A percentile compares a stretch with the other conserved stretches of the same genome.
Conservation (phyloP, 2,329 filamentous ascomycete species). For the Xylariaceae sp. region DNA sequence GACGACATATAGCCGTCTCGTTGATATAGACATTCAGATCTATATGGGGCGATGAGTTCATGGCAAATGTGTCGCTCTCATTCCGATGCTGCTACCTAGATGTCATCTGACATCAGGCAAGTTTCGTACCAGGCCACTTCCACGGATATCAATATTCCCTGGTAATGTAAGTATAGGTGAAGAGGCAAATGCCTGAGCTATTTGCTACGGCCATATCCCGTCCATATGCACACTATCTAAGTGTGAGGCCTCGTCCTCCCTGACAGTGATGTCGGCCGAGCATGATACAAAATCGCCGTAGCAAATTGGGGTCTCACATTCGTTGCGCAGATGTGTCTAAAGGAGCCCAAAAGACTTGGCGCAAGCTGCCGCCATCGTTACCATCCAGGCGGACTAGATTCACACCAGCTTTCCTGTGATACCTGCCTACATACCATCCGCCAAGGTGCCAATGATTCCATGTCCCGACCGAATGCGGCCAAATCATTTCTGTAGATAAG, state of each 20-base stretch:
- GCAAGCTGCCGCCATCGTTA: not conserved
- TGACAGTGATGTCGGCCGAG: not conserved
- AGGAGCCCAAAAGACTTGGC: not conserved
- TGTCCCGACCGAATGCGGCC: not conserved
- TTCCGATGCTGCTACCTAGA: not conserved
- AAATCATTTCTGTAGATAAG: not conserved
- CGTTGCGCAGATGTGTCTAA: slow-evolving; percentile 1
- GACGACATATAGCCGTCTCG: not conserved
- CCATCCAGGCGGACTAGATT: not conserved
- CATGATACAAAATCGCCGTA: not conserved
- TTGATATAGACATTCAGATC: not conserved
- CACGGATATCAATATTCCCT: not conserved
- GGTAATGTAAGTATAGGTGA: not conserved
- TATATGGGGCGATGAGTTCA: not conserved
- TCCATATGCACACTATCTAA: not conserved
- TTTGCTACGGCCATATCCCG: not conserved
- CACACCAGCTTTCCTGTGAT: not conserved
- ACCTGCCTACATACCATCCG: not conserved
- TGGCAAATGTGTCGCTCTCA: not conserved
- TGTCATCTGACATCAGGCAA: not conserved
- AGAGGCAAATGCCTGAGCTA: not conserved
- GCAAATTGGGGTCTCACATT: slow-evolving; percentile 1
- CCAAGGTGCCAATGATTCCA: not conserved
- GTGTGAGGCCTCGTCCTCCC: not conserved
- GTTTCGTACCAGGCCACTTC: not conserved